Percentiles rank a stretch among this genome's conserved stretches.
These are phyloP conservation scores for baker's yeast (Saccharomyces cerevisiae) DNA, from an alignment of 805 yeast genomes.

Conservation along the genomic window DNA sequence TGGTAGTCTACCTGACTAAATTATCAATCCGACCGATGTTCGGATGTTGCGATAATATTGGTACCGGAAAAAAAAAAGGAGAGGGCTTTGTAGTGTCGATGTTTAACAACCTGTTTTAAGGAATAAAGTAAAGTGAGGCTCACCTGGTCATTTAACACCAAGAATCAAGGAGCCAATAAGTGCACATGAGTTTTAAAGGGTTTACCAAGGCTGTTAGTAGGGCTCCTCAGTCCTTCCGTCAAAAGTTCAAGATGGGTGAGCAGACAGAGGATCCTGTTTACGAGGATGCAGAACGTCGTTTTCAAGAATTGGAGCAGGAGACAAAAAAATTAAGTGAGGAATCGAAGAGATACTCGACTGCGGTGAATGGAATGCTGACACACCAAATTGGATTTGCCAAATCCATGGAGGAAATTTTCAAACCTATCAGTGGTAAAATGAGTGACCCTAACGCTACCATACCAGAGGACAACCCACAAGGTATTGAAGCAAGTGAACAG, in stretches of 20 bases:
- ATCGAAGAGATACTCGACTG: constrained; percentile 79
- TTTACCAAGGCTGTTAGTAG: constrained; percentile 69
- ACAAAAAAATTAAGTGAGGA: constrained; percentile 86
- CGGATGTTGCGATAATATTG: background rate
- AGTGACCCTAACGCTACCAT: constrained; percentile 80
- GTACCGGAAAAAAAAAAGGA: background rate
- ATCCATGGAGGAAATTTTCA: constrained; percentile 90
- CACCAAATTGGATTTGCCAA: constrained; percentile 93
- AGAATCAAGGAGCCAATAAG: background rate
- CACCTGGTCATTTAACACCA: background rate
- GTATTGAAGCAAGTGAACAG: constrained; percentile 88
- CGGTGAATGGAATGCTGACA: constrained; percentile 87
- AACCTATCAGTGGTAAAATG: constrained; percentile 88
- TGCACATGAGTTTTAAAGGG: constrained; percentile 77
- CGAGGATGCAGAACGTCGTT: constrained; percentile 91
- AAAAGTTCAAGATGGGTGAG: constrained; percentile 83
- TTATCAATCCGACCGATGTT: background rate
- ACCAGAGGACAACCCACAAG: constrained; percentile 94
- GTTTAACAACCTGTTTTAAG: background rate
- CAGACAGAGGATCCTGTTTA: constrained; percentile 79
- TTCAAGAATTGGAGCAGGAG: constrained; percentile 82
- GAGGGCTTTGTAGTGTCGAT: background rate
- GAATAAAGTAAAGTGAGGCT: background rate
- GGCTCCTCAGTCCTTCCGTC: constrained; percentile 88
- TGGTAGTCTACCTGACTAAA: background rate